A percentile compares a stretch with the other conserved stretches of the same genome.
phyloP scores from a whole-genome alignment of 768 basidiomycete species.

The Hydnum rufescens region DNA sequence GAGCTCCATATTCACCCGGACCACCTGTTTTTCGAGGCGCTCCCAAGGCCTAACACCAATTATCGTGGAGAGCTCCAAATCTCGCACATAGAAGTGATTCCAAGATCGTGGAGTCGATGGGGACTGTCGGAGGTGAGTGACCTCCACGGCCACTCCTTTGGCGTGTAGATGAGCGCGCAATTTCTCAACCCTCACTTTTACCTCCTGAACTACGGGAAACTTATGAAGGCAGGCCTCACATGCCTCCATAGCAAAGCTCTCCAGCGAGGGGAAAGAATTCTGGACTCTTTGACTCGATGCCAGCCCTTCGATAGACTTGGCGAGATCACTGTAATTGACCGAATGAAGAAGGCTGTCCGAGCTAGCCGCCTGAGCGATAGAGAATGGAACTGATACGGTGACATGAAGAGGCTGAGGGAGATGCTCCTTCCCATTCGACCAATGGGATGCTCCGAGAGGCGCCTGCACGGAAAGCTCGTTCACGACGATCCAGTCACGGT shows the following conservation, averaged over 20 bases:
- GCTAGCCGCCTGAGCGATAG: conserved; percentile 29
- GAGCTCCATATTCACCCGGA: conserved; percentile 29
- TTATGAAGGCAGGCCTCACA: conserved; percentile 5
- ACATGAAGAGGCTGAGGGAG: conserved; percentile 32
- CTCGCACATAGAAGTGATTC: conserved; percentile 22
- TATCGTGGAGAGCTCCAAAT: conserved; percentile 32
- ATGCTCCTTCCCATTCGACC: conserved; percentile 8
- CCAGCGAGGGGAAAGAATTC: conserved; percentile 21
- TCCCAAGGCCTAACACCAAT: conserved; percentile 54
- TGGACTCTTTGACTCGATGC: conserved; percentile 28
- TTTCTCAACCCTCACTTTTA: conserved; percentile 28
- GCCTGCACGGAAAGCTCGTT: conserved; percentile 17
- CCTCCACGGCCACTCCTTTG: conserved; percentile 24
- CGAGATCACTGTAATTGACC: conserved; percentile 43
- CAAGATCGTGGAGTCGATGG: neutral
- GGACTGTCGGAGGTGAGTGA: conserved; percentile 16
- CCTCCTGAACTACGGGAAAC: conserved; percentile 19
- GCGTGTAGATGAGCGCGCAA: conserved; percentile 34
- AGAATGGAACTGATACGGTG: conserved; percentile 30
- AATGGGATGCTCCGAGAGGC: conserved; percentile 14
- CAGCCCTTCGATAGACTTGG: conserved; percentile 30
- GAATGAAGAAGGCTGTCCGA: conserved; percentile 37
- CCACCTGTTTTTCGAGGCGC: conserved; percentile 38
- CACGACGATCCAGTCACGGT: conserved; percentile 16
- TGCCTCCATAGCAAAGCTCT: conserved; percentile 16